Evolutionary conservation across 164 flowering plant genomes (phyloP).

Genomic region (Umbilicus rupestris): DNA sequence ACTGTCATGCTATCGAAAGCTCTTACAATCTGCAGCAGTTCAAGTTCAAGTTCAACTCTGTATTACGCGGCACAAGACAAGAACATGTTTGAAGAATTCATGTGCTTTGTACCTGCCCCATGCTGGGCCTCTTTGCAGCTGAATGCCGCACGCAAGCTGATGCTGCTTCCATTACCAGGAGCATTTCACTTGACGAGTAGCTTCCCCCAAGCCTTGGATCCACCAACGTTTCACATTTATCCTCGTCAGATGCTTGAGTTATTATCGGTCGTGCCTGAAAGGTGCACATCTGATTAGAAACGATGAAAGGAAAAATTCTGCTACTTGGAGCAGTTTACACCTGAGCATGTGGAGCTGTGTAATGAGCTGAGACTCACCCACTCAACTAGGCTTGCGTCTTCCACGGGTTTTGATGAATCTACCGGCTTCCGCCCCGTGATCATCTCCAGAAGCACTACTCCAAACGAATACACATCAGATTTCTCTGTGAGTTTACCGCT

Average conservation of each 20-base stretch:
- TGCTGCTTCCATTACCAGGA: slow-evolving; percentile 67
- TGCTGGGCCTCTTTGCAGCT: slow-evolving; percentile 68
- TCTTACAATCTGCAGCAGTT: slow-evolving; percentile 5
- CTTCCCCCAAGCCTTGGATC: slow-evolving; percentile 66
- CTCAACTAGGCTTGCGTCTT: slow-evolving; percentile 6
- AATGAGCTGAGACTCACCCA: neutral
- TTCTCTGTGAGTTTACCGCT: slow-evolving; percentile 7
- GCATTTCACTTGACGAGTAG: slow-evolving; percentile 55
- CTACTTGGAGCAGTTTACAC: no score
- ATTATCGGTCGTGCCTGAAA: slow-evolving; percentile 85
- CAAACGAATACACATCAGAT: slow-evolving; percentile 11
- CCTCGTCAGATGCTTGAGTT: slow-evolving; percentile 41
- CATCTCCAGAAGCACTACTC: slow-evolving; percentile 12
- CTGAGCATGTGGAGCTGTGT: neutral
- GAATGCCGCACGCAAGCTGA: slow-evolving; percentile 87
- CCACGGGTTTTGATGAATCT: slow-evolving; percentile 2
- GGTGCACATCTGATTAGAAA: slow-evolving; percentile 2
- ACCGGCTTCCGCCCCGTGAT: slow-evolving; percentile 8
- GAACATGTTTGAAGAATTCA: neutral
- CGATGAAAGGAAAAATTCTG: neutral
- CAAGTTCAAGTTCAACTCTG: neutral
- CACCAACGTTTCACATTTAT: slow-evolving; percentile 39
- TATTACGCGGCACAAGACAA: neutral
- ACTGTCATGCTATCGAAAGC: slow-evolving; percentile 7
- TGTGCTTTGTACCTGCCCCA: slow-evolving; percentile 59